Percentiles rank a stretch among this genome's conserved stretches.
phyloP scores from a whole-genome alignment of 768 basidiomycete species.

The Phlegmacium glaucopus region DNA sequence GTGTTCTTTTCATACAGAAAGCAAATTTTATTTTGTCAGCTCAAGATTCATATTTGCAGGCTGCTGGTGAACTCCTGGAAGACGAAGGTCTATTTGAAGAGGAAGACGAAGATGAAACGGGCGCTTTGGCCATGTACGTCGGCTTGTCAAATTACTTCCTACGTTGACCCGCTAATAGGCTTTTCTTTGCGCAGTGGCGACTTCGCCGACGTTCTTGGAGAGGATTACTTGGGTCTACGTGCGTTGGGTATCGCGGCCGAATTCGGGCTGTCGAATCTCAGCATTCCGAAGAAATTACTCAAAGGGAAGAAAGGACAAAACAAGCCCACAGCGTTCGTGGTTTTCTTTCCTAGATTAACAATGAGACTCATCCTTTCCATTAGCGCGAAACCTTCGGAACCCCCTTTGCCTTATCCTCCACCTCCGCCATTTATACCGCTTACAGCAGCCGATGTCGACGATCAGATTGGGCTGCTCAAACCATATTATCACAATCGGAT shows the following conservation, averaged over 20 bases:
- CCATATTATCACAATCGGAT: slow-evolving; percentile 67
- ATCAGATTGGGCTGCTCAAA: slow-evolving; percentile 84
- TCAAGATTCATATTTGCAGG: slow-evolving; percentile 18
- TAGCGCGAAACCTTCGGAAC: slow-evolving; percentile 66
- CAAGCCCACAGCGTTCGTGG: slow-evolving; percentile 48
- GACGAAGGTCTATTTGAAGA: slow-evolving; percentile 51
- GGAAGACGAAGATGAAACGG: slow-evolving; percentile 44
- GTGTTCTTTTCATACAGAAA: slow-evolving; percentile 23
- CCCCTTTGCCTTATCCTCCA: slow-evolving; percentile 80
- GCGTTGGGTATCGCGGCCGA: slow-evolving; percentile 89
- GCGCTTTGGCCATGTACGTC: slow-evolving; percentile 36
- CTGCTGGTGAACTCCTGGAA: slow-evolving; percentile 41
- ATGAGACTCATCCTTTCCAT: slow-evolving; percentile 1
- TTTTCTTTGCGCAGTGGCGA: slow-evolving; percentile 54
- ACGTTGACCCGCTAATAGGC: not conserved
- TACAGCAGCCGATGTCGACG: slow-evolving; percentile 57
- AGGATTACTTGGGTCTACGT: slow-evolving; percentile 88
- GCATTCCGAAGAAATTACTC: slow-evolving; percentile 75
- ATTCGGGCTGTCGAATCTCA: slow-evolving; percentile 72
- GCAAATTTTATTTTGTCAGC: not conserved
- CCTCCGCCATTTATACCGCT: slow-evolving; percentile 81
- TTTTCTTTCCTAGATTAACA: not conserved
- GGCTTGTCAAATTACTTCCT: not conserved
- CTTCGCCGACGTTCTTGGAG: slow-evolving; percentile 84
- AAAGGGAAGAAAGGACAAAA: slow-evolving; percentile 53